These are phyloP conservation scores for Penicillium sp. DNA, from an alignment of 2,329 filamentous ascomycete species.

Conservation along the genomic window DNA sequence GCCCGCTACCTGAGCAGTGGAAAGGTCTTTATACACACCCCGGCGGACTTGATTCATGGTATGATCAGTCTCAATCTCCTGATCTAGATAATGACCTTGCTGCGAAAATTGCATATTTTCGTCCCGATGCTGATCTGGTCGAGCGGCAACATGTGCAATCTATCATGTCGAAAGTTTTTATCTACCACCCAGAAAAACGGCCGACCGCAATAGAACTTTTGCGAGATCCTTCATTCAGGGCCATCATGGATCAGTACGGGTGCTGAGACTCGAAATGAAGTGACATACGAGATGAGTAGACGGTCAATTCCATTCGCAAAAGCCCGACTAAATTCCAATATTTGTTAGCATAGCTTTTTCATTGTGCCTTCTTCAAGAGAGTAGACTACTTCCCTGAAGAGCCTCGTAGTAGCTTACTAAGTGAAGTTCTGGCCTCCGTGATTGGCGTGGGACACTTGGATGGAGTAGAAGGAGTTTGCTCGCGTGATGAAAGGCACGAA, in stretches of 20 bases:
- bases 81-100: constrained; percentile 6
- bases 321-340: no score
- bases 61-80: constrained; percentile 21
- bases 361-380: no score
- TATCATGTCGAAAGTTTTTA: constrained; percentile 24
- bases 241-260: constrained; percentile 27
- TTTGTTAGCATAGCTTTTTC: no score
- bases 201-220: constrained; percentile 26
- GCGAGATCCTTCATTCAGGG: constrained; percentile 25
- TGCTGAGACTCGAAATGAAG: no score
- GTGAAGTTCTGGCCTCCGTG: constrained; percentile 12
- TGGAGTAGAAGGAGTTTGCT: constrained; percentile 4
- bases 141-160: constrained; percentile 19
- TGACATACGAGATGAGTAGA: no score
- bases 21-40: constrained; percentile 22
- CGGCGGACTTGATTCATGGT: constrained; percentile 24
- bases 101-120: constrained; percentile 7
- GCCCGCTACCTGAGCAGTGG: constrained; percentile 26
- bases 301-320: no score
- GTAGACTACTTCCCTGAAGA: constrained; percentile 1
- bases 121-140: constrained; percentile 15
- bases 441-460: constrained; percentile 8
- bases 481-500: not conserved
- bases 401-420: constrained; percentile 7
- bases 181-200: constrained; percentile 20